A percentile compares a stretch with the other conserved stretches of the same genome.
Conservation (phyloP, 2,329 filamentous ascomycete genomes). For the Hawksworthiomyces lignivorus region DNA sequence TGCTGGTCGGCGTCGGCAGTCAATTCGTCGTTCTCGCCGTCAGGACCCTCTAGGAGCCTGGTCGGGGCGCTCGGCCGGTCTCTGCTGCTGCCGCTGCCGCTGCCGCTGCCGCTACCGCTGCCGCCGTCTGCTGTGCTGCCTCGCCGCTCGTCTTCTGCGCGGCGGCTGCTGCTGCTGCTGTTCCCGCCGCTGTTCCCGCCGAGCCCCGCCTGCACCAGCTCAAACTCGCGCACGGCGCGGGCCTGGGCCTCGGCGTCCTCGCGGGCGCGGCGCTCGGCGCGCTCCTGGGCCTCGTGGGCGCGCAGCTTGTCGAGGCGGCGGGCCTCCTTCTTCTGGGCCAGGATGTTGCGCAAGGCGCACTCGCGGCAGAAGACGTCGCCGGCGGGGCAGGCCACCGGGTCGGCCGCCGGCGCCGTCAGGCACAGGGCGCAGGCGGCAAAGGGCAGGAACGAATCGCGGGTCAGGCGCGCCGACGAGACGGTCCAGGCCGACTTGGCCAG, state of each 20-base stretch:
- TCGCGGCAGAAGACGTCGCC: slow-evolving; percentile 95
- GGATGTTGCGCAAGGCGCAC: slow-evolving; percentile 84
- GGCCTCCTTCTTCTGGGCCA: slow-evolving; percentile 86
- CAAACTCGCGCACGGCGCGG: slow-evolving; percentile 72
- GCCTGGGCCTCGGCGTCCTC: slow-evolving; percentile 62
- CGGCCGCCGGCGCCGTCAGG: slow-evolving; percentile 67
- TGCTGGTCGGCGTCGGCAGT: slow-evolving; percentile 20
- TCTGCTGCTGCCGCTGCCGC: slow-evolving; percentile 24
- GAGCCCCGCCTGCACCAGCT: slow-evolving; percentile 70
- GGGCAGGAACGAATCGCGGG: slow-evolving; percentile 83
- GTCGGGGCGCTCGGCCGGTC: slow-evolving; percentile 15
- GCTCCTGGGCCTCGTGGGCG: slow-evolving; percentile 54
- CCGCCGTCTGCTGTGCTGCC: slow-evolving; percentile 16
- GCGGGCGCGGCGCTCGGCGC: slow-evolving; percentile 49
- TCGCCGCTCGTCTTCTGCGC: slow-evolving; percentile 20
- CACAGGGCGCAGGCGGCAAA: slow-evolving; percentile 87
- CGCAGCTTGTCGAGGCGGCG: slow-evolving; percentile 66
- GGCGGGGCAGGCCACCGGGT: slow-evolving; percentile 74
- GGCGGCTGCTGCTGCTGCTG: slow-evolving; percentile 20
- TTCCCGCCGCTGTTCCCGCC: slow-evolving; percentile 17
- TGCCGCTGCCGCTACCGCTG: slow-evolving; percentile 10
- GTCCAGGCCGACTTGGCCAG: slow-evolving; percentile 78
- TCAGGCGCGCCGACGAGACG: slow-evolving; percentile 72
- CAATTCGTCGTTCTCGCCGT: slow-evolving; percentile 33
- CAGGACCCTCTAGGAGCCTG: slow-evolving; percentile 16